Evolutionary conservation across 2,329 filamentous ascomycete genomes (phyloP), one percentile per base, ranked within the genome.

Genomic region (Microdochium trichocladiopsis): DNA sequence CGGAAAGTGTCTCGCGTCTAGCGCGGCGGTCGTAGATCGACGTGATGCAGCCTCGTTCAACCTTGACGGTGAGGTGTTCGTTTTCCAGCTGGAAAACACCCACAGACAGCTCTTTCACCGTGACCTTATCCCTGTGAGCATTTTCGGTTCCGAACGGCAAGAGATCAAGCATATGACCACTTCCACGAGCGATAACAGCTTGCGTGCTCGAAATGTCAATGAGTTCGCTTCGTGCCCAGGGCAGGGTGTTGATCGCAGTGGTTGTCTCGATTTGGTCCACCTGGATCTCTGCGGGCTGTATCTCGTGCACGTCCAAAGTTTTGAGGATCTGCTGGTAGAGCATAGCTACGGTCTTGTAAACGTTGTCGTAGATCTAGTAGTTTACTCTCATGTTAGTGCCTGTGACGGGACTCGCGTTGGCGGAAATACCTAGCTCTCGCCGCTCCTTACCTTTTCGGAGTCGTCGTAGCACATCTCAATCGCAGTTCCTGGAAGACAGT

Each of bases 381-480:
- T 21, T 4, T 10, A 14, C 8, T 2, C 6, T 16, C 3, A 2
- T 47, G 16, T 12, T 18, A 14, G 25, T 43, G 12, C 51, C n/a
- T n/a, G n/a, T n/a, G n/a, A n/a, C n/a, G n/a, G n/a, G n/a, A n/a
- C n/a, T n/a, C n/a, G n/a, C n/a, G n/a, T n/a, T n/a, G n/a, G n/a
- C n/a, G n/a, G 23, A 50, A 8, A 18, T 18, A 4, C 18, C 36
- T 2, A 23, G 31, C 23, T 36, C 25, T 43, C 8, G 2, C 9
- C 25, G 12, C 18, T 47, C 59, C 71, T 66, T 68, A 83, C 81
- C 72, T 91, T 81, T 65, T 96, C 88, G 2, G 92, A 95, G 66
- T 99, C 94, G 66, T 95, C 90, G 62, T 97, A 97, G 69, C 91
- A 96, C 91, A 97, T 96, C 68, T 95, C 92, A 61, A 99, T 97